phyloP scores from a whole-genome alignment of 495 filamentous ascomycete genomes.

The Chaetomium cochliodes region DNA sequence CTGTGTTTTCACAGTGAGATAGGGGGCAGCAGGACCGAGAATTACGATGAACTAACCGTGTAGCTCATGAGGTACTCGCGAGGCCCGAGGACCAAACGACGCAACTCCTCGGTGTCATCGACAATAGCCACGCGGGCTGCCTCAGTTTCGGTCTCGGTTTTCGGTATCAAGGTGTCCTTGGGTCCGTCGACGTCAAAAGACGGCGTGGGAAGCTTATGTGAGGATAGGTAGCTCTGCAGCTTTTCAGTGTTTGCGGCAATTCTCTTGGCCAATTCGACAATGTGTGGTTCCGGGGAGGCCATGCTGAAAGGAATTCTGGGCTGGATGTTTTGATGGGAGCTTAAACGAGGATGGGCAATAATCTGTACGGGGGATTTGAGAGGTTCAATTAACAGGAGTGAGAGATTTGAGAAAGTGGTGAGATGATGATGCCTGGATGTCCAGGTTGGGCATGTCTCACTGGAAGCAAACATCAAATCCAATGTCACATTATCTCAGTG shows the following conservation, averaged over 20 bases:
- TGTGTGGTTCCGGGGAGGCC: not conserved
- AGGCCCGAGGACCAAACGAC: not conserved
- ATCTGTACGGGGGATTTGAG: too few relatives aligned
- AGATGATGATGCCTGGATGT: not conserved
- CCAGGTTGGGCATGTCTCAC: not conserved
- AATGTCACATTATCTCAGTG: not conserved
- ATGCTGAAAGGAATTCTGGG: not conserved
- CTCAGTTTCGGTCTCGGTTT: not conserved
- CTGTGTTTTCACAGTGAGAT: not conserved
- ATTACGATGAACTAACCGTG: not conserved
- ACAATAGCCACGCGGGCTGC: not conserved
- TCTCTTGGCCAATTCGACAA: not conserved
- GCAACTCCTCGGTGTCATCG: slow-evolving; percentile 1
- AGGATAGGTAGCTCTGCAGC: not conserved
- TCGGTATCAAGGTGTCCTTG: not conserved
- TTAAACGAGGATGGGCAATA: not conserved
- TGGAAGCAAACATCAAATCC: not conserved
- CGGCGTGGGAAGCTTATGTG: not conserved
- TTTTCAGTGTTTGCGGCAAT: slow-evolving; percentile 3
- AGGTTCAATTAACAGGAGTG: too few relatives aligned
- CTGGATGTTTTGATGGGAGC: not conserved
- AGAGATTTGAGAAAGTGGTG: not conserved
- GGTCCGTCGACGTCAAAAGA: not conserved
- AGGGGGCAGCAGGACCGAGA: not conserved
- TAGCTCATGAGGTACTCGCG: not conserved